These are phyloP conservation scores for Penstemon newberryi DNA, from an alignment of 257 asterid species.

Conservation along the genomic window DNA sequence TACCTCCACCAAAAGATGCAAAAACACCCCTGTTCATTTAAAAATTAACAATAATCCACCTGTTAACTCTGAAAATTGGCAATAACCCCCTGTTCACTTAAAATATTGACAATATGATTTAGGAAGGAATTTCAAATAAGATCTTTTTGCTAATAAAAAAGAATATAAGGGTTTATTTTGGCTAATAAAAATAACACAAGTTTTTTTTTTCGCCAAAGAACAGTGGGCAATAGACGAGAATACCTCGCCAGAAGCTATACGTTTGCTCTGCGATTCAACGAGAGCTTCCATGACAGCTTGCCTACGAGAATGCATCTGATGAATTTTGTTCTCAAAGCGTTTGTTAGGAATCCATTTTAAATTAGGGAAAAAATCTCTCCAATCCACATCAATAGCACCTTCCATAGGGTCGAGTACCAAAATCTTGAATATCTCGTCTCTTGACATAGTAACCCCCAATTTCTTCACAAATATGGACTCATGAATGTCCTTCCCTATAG, in stretches of 20 bases:
- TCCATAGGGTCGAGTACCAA: constrained; percentile 62
- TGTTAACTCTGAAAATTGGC: no score
- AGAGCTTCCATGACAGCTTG: constrained; percentile 52
- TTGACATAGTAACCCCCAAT: constrained; percentile 42
- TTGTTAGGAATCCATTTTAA: constrained; percentile 63
- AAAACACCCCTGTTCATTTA: no score
- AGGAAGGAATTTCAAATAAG: no score
- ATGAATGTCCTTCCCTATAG: constrained; percentile 47
- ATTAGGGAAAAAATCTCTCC: constrained; percentile 78
- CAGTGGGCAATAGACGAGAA: no score
- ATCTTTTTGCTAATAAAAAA: no score
- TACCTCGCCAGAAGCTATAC: constrained; percentile 57
- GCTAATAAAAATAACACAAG: no score
- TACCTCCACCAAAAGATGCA: no score
- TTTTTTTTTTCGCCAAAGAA: no score
- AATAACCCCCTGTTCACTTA: no score
- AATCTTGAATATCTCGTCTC: constrained; percentile 44
- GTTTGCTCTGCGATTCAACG: constrained; percentile 42
- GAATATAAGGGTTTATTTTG: no score
- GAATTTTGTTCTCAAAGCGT: constrained; percentile 48
- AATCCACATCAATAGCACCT: constrained; percentile 75
- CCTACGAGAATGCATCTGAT: constrained; percentile 39
- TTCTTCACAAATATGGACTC: constrained; percentile 53
- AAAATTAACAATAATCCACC: no score
- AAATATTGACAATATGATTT: no score